These are phyloP conservation scores for Globisporangium heterothallicum DNA, from an alignment of 352 stramenopile genomes.

Conservation along the genomic window DNA sequence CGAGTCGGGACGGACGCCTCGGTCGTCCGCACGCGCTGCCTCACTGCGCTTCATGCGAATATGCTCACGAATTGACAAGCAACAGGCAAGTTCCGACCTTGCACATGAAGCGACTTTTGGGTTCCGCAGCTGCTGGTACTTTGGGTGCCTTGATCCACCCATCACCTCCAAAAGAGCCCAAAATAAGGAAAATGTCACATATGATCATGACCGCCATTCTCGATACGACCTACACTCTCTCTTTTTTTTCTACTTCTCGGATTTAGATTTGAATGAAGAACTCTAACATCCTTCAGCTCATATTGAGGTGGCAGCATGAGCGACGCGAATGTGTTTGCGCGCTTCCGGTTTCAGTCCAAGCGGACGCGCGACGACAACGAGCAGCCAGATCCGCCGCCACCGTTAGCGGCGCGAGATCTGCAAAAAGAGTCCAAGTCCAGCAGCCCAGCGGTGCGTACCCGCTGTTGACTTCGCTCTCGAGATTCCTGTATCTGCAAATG, in stretches of 20 bases:
- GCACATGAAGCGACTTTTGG: background rate
- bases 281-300: too few relatives aligned
- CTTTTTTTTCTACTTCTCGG: too few relatives aligned
- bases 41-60: background rate
- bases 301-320: too few relatives aligned
- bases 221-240: background rate
- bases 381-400: background rate
- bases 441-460: background rate
- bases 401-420: background rate
- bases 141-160: background rate
- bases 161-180: background rate
- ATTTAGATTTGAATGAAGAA: too few relatives aligned
- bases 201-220: background rate
- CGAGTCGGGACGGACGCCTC: conserved; percentile 35
- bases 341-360: conserved; percentile 60
- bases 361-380: conserved; percentile 22
- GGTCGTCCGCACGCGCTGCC: conserved; percentile 14
- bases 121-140: background rate
- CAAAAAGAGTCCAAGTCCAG: background rate
- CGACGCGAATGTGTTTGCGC: conserved; percentile 34
- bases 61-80: background rate
- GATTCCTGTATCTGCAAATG: background rate
- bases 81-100: background rate
- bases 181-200: background rate
- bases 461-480: too few relatives aligned